A percentile compares a stretch with the other conserved stretches of the same genome.
Conservation (phyloP, 2,329 filamentous ascomycete species). For the Penicillium hordei region DNA sequence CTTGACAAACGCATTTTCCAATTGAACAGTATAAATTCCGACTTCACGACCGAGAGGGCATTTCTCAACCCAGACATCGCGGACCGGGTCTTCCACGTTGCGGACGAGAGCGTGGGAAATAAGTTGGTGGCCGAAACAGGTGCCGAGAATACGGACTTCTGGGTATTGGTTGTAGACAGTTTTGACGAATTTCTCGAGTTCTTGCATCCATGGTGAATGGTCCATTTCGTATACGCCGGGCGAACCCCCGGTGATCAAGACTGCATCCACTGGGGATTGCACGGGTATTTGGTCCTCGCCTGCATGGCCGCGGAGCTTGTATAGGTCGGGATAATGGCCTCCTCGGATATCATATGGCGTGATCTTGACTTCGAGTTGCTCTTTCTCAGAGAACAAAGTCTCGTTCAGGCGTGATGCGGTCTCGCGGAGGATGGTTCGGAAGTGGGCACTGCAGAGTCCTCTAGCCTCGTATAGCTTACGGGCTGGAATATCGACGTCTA, state of each 20-base stretch:
- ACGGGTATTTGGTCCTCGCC: constrained; percentile 14
- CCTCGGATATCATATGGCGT: constrained; percentile 29
- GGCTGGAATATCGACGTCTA: constrained; percentile 30
- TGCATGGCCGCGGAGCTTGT: constrained; percentile 18
- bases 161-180: constrained; percentile 29
- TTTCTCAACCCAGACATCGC: constrained; percentile 27
- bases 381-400: constrained; percentile 9
- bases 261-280: constrained; percentile 26
- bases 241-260: constrained; percentile 36
- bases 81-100: constrained; percentile 15
- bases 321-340: constrained; percentile 28
- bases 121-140: constrained; percentile 38
- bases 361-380: constrained; percentile 22
- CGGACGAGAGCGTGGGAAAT: constrained; percentile 27
- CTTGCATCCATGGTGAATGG: constrained; percentile 31
- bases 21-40: constrained; percentile 23
- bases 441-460: constrained; percentile 29
- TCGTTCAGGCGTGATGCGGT: constrained; percentile 25
- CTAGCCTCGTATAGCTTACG: constrained; percentile 26
- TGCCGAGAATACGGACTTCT: constrained; percentile 34
- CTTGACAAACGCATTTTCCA: constrained; percentile 18
- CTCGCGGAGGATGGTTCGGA: constrained; percentile 26
- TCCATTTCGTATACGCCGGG: constrained; percentile 31
- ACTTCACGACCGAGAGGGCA: constrained; percentile 26
- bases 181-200: constrained; percentile 28